Evolutionary conservation across 495 filamentous ascomycete genomes (phyloP), one percentile per base, ranked within the genome.

Genomic region (Hyaloscypha hepaticicola): DNA sequence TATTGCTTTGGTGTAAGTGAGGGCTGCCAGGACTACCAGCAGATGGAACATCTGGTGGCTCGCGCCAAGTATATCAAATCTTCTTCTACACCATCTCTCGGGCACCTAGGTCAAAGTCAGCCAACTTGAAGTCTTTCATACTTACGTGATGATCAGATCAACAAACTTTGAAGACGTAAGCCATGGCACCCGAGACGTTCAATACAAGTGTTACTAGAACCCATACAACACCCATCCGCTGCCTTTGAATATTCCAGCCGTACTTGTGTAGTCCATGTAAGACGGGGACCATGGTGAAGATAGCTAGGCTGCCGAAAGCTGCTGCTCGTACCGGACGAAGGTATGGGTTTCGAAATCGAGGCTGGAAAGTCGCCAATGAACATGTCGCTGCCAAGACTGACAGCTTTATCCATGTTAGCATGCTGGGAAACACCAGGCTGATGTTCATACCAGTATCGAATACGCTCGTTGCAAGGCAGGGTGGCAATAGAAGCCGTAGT

Each of bases 31-130:
- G 24, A 84, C 55, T 1, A 85, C 79, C 70, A 76, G 70, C 21
- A 83, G 55, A 58, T 85, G 83, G 58, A 84, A 76, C 19, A 83
- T 71, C 71, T 85, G 82, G 65, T 84, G 82, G 41, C 79, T 83
- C 14, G 74, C 76, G 11, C 82, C 80, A 8, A 75, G 67, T 7
- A 85, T 71, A 52, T 85, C 81, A 60, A 82, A 83, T n/a, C 55
- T 69, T 3, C 74, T 66, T 19, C 77, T 78, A 48, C 65, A 77
- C 74, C 75, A 78, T 50, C 71, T 72, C 64, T 85, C 82, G 0
- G 82, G 81, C 34, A 84, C 71, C 80, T 80, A 33, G 38, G 1
- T 45, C 31, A n/a, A 33, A 57, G 38, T 51, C 61, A 65, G 33
- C 55, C 56, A n/a, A 11, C 53, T 55, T 21, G n/a, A 21, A 53